Evolutionary conservation across 2,329 filamentous ascomycete genomes (phyloP).

Genomic region (Diatrype stigma): DNA sequence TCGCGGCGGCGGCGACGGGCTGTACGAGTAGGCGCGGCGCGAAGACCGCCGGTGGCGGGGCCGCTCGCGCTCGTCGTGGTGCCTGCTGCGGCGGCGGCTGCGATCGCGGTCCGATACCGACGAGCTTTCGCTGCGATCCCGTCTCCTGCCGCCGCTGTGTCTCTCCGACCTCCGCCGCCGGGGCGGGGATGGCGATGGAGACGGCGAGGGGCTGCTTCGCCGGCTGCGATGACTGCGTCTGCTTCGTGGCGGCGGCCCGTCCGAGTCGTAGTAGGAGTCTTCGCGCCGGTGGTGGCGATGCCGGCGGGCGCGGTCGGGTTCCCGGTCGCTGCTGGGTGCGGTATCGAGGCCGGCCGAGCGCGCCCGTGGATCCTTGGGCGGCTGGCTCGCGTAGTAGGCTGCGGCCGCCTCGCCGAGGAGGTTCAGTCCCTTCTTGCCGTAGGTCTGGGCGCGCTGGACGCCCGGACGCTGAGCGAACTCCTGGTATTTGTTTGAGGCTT

Average conservation of each 20-base stretch:
- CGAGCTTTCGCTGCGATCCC: constrained; percentile 4
- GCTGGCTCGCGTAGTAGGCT: constrained; percentile 23
- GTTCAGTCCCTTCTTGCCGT: constrained; percentile 22
- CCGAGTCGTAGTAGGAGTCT: constrained; percentile 4
- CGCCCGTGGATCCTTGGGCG: constrained; percentile 7
- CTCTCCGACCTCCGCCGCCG: constrained; percentile 8
- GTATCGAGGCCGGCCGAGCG: constrained; percentile 17
- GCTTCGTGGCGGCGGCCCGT: constrained; percentile 4
- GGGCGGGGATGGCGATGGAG: constrained; percentile 14
- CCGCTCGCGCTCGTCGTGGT: constrained; percentile 2
- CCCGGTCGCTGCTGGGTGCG: constrained; percentile 6
- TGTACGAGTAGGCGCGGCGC: constrained; percentile 5
- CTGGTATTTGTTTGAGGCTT: constrained; percentile 7
- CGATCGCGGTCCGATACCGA: constrained; percentile 11
- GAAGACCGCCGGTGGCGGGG: constrained; percentile 1
- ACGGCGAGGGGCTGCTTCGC: constrained; percentile 16
- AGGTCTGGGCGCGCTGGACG: constrained; percentile 19
- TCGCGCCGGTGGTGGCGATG: not conserved
- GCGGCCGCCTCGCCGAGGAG: constrained; percentile 25
- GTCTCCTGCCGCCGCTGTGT: constrained; percentile 11
- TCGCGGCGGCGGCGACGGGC: constrained; percentile 6
- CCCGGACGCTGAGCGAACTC: constrained; percentile 18
- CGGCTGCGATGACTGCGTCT: constrained; percentile 14
- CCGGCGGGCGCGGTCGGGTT: not conserved
- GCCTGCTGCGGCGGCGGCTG: constrained; percentile 4